Evolutionary conservation across 1,139 yeast genomes (phyloP), one percentile per base, ranked within the genome.

Genomic region (Magnusiomyces tetraspermus): DNA sequence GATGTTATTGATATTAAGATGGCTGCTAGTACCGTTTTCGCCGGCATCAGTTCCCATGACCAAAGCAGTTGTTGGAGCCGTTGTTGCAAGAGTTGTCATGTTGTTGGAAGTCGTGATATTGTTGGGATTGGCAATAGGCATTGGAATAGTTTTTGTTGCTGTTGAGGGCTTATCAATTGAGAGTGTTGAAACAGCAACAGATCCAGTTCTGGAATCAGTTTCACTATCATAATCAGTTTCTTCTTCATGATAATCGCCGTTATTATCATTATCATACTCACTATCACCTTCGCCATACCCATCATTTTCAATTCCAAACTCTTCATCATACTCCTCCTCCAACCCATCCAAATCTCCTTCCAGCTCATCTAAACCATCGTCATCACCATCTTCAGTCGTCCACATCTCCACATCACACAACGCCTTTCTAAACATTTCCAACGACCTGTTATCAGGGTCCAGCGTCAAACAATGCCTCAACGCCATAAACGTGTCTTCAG

Each of bases 361-460:
- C n/a, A n/a, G n/a, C n/a, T n/a, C n/a, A n/a, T n/a, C n/a, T n/a
- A n/a, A 95, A 60, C 85, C 95, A 61, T 83, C 95, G 60, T 85
- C n/a, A n/a, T n/a, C n/a, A n/a, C n/a, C n/a, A n/a, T n/a, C 95
- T 68, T 90, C 97, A 54, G 86, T 79, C 15, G 97, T 88, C 71
- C 92, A 84, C 58, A 76, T 82, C 54, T 79, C 78, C 48, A 88
- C 77, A 50, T 73, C 74, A 22, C 70, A 63, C 51, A 90, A 71
- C 61, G 87, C 94, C 5, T 70, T 67, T 58, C 78, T 78, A 72
- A 89, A 78, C 55, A 71, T 71, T 1, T 64, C 63, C 57, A 92
- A 72, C 60, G 84, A 83, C 62, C 98, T 80, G 69, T 90, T 87
- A 48, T 77, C 78, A 1, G 98, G 98, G 70, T 90, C 96, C 56